phyloP scores from a whole-genome alignment of 2,329 filamentous ascomycete genomes.

The Talaromyces sp. region DNA sequence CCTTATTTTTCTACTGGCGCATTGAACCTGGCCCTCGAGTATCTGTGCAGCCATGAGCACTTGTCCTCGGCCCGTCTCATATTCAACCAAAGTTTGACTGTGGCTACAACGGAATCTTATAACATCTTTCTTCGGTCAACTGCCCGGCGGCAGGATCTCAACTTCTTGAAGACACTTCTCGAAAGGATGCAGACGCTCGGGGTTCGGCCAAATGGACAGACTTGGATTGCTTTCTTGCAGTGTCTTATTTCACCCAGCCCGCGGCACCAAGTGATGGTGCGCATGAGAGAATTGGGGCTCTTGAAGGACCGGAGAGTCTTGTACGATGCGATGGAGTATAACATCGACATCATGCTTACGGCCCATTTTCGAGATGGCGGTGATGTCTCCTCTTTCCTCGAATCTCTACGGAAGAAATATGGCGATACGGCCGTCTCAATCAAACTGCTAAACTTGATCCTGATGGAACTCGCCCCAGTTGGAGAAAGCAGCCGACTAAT shows the following conservation, averaged over 20 bases:
- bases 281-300: conserved; percentile 29
- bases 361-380: conserved; percentile 29
- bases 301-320: conserved; percentile 21
- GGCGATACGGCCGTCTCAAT: conserved; percentile 35
- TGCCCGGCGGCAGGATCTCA: conserved; percentile 35
- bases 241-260: conserved; percentile 22
- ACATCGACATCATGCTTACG: conserved; percentile 28
- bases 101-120: conserved; percentile 37
- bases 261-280: conserved; percentile 25
- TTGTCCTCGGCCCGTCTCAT: conserved; percentile 28
- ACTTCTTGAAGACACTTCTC: conserved; percentile 34
- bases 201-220: conserved; percentile 36
- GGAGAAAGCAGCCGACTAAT: conserved; percentile 22
- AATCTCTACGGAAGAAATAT: conserved; percentile 31
- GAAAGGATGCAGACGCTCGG: conserved; percentile 33
- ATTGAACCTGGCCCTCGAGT: conserved; percentile 37
- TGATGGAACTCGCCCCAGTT: conserved; percentile 26
- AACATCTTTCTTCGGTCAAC: conserved; percentile 41
- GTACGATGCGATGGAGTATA: conserved; percentile 24
- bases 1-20: conserved; percentile 36
- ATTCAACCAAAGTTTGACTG: conserved; percentile 30
- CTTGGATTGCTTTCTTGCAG: conserved; percentile 39
- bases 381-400: conserved; percentile 33
- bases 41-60: conserved; percentile 29
- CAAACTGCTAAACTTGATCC: conserved; percentile 33